phyloP scores from a whole-genome alignment of 176 grass and related monocot species.

The Panicum miliaceum region DNA sequence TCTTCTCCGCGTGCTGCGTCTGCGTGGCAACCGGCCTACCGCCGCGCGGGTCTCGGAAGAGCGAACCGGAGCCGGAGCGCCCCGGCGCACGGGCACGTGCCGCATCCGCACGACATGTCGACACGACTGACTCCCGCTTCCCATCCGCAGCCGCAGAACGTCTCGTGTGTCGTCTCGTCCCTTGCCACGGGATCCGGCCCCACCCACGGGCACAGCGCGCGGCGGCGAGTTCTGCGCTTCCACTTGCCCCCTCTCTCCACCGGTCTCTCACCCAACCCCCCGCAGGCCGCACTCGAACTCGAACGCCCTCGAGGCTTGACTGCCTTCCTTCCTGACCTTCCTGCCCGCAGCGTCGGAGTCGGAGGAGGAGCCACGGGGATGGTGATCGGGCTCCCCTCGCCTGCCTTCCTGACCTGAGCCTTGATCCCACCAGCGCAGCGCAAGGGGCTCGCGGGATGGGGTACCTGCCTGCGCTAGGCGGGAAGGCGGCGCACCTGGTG shows the following conservation, averaged over 20 bases:
- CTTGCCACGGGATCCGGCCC: background rate
- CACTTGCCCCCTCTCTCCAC: background rate
- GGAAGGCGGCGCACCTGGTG: conserved; percentile 85
- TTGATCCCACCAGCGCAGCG: background rate
- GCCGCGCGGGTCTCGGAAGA: no score
- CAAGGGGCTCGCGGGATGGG: conserved; percentile 48
- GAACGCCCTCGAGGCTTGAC: background rate
- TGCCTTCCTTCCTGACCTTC: no score
- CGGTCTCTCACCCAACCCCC: background rate
- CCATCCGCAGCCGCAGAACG: background rate
- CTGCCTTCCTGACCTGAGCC: background rate
- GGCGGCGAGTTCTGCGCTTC: background rate
- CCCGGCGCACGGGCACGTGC: no score
- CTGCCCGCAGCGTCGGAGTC: background rate
- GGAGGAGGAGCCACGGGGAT: background rate
- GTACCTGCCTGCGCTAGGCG: conserved; percentile 79
- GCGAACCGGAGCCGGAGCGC: no score
- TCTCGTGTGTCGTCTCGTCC: background rate
- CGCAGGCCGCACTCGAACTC: background rate
- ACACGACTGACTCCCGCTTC: no score
- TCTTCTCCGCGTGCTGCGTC: no score
- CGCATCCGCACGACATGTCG: background rate
- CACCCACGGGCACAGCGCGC: background rate
- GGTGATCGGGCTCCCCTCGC: background rate
- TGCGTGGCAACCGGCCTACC: no score